These are phyloP conservation scores for Sugiyamaella qingdaonensis DNA, from an alignment of 805 yeast genomes.

Conservation along the genomic window DNA sequence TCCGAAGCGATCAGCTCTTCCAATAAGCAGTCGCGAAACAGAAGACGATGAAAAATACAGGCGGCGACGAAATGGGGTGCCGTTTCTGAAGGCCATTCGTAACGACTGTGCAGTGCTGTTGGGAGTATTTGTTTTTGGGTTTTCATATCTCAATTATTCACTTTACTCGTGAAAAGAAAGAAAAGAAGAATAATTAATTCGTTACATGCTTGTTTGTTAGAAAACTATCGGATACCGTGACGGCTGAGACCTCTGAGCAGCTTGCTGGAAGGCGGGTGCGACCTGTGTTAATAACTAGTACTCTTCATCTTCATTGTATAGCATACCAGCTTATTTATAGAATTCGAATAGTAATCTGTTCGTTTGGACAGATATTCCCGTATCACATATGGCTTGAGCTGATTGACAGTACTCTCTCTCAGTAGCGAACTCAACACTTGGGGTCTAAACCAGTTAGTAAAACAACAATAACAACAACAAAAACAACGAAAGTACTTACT, in stretches of 20 bases:
- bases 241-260: not conserved
- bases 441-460: slow-evolving; percentile 36
- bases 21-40: not conserved
- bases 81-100: not conserved
- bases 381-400: slow-evolving; percentile 39
- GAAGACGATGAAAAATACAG: not conserved
- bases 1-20: not conserved
- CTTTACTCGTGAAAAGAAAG: not conserved
- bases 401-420: slow-evolving; percentile 72
- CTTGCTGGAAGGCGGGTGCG: not conserved
- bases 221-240: slow-evolving; percentile 4
- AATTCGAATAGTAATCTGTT: slow-evolving; percentile 60
- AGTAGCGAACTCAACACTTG: slow-evolving; percentile 72
- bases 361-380: slow-evolving; percentile 65
- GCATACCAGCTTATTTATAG: slow-evolving; percentile 28
- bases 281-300: not conserved
- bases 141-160: slow-evolving; percentile 6
- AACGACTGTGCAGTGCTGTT: not conserved
- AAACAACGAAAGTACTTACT: slow-evolving; percentile 27
- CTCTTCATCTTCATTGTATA: not conserved
- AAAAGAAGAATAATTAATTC: too few species aligned
- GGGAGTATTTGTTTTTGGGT: not conserved
- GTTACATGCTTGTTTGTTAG: not conserved
- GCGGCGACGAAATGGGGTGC: not conserved
- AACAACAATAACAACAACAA: not conserved